Percentiles rank a stretch among this genome's conserved stretches.
Conservation (phyloP, 306 rosid species). For the Cucumis cinereus region DNA sequence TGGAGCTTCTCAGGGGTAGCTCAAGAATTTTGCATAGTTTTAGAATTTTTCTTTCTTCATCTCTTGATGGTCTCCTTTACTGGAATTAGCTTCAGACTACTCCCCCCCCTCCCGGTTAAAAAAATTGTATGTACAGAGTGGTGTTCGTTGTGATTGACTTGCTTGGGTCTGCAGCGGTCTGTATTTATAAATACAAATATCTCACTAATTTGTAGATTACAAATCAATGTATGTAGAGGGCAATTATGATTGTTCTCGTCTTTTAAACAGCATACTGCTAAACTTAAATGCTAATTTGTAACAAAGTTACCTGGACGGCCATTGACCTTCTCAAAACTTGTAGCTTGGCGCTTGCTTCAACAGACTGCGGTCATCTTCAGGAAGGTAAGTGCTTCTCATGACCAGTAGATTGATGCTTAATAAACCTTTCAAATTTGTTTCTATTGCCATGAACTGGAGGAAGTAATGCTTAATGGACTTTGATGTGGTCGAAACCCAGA, state of each 20-base stretch:
- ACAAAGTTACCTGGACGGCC: neutral
- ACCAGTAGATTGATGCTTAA: neutral
- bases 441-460: neutral
- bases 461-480: neutral
- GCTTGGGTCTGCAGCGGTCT: neutral
- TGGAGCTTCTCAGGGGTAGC: conserved; percentile 9
- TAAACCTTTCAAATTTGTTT: neutral
- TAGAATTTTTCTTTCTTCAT: neutral
- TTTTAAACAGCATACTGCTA: neutral
- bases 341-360: neutral
- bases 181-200: neutral
- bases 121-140: conserved; percentile 1
- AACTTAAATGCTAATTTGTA: neutral
- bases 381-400: neutral
- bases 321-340: neutral
- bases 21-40: conserved; percentile 1
- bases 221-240: neutral
- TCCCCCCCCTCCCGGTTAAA: neutral
- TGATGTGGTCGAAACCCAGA: neutral
- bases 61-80: neutral
- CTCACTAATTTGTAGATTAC: neutral
- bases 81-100: neutral
- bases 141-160: neutral
- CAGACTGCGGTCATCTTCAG: neutral
- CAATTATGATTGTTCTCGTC: neutral